Percentiles rank a stretch among this genome's conserved stretches.
phyloP scores from a whole-genome alignment of 1,284 basidiomycete genomes.

The Rhodotorula sp. region DNA sequence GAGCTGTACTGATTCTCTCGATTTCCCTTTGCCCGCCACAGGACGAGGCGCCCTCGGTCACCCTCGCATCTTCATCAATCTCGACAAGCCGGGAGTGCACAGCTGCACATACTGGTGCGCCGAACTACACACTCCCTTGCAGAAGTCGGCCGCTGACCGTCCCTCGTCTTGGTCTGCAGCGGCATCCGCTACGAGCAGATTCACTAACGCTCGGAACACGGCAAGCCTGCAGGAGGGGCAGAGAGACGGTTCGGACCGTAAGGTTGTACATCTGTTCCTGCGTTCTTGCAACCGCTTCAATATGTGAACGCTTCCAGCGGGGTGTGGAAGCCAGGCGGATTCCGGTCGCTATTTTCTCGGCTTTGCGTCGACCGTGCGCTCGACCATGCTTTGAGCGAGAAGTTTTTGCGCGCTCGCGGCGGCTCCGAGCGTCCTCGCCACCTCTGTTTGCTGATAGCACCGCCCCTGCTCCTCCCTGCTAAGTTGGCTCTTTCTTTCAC shows the following conservation, averaged over 20 bases:
- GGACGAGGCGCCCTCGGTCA: conserved; percentile 95
- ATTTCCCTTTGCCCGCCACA: conserved; percentile 47
- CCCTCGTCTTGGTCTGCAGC: conserved; percentile 51
- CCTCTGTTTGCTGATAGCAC: no score
- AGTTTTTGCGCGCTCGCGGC: no score
- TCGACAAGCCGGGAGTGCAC: conserved; percentile 65
- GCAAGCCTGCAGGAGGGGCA: conserved; percentile 23
- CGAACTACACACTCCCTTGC: background rate
- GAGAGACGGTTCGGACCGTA: background rate
- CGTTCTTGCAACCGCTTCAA: no score
- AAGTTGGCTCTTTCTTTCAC: no score
- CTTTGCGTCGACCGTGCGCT: no score
- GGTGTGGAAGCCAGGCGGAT: no score
- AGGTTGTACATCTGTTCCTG: background rate
- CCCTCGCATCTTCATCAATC: conserved; percentile 89
- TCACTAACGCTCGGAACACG: conserved; percentile 51
- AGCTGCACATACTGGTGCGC: conserved; percentile 74
- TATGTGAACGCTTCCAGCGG: no score
- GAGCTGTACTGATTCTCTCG: background rate
- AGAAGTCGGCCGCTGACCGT: background rate
- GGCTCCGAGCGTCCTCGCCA: no score
- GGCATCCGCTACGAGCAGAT: conserved; percentile 77
- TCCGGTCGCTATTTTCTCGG: no score
- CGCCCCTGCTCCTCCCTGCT: no score
- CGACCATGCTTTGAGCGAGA: no score